Evolutionary conservation across 169 alveolate species (phyloP).

Genomic region (Babesia ovis): DNA sequence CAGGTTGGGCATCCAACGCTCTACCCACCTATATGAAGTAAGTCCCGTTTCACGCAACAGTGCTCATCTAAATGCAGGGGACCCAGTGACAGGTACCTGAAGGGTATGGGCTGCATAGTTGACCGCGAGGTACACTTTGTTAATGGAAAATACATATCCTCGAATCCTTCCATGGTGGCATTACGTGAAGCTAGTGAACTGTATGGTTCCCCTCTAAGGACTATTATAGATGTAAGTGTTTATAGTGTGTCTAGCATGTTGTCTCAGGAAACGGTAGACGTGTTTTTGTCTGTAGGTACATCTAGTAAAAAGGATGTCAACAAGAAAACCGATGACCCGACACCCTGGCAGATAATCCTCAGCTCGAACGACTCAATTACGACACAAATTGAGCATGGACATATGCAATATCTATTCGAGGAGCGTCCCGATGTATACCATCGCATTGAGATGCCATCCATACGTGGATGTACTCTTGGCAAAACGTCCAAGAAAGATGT

Average conservation of each 20-base stretch:
- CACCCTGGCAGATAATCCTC: slow-evolving; percentile 58
- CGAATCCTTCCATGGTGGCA: slow-evolving; percentile 79
- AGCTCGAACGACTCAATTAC: slow-evolving; percentile 12
- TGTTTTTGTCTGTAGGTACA: slow-evolving; percentile 54
- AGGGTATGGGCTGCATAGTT: slow-evolving; percentile 64
- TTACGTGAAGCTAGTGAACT: slow-evolving; percentile 70
- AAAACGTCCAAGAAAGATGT: slow-evolving; percentile 50
- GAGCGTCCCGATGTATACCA: slow-evolving; percentile 52
- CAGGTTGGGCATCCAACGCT: slow-evolving; percentile 83
- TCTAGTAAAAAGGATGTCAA: slow-evolving; percentile 1
- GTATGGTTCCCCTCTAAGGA: slow-evolving; percentile 43
- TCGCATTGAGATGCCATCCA: slow-evolving; percentile 45
- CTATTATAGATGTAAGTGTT: slow-evolving; percentile 37
- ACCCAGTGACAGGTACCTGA: slow-evolving; percentile 69
- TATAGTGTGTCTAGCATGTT: not conserved
- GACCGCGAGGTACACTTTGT: slow-evolving; percentile 76
- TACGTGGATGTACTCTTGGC: slow-evolving; percentile 57
- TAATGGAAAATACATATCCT: slow-evolving; percentile 77
- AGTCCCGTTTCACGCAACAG: not conserved
- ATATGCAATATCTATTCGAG: slow-evolving; percentile 47
- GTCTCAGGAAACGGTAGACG: slow-evolving; percentile 47
- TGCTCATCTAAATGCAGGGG: slow-evolving; percentile 54
- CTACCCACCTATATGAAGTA: slow-evolving; percentile 81
- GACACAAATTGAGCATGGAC: slow-evolving; percentile 55
- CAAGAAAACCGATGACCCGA: slow-evolving; percentile 4